These are phyloP conservation scores for Mycena indigotica DNA, from an alignment of 768 basidiomycete genomes.

Conservation along the genomic window DNA sequence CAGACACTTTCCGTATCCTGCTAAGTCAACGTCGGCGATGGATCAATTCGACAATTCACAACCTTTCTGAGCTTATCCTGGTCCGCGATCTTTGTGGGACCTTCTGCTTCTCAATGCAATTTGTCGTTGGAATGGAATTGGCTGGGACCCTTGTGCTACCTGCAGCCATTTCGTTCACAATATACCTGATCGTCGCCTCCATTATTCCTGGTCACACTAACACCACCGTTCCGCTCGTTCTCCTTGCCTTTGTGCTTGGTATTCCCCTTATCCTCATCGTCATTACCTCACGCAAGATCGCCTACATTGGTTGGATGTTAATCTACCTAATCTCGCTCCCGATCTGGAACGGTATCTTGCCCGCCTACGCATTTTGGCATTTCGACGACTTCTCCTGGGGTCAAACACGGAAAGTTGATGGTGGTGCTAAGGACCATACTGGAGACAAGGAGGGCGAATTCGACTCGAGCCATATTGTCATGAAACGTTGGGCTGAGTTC, in stretches of 20 bases:
- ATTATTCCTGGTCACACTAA: conserved; percentile 79
- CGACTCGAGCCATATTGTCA: conserved; percentile 93
- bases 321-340: conserved; percentile 91
- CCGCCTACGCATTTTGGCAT: conserved; percentile 98
- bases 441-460: conserved; percentile 98
- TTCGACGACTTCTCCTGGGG: conserved; percentile 99
- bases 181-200: conserved; percentile 88
- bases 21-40: conserved; percentile 96
- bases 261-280: conserved; percentile 95
- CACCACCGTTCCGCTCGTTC: conserved; percentile 87
- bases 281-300: conserved; percentile 91
- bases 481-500: conserved; percentile 99
- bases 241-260: conserved; percentile 93
- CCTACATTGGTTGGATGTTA: conserved; percentile 97
- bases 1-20: conserved; percentile 91
- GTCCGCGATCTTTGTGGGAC: conserved; percentile 99
- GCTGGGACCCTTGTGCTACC: conserved; percentile 95
- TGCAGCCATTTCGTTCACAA: conserved; percentile 95
- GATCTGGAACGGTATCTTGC: conserved; percentile 95
- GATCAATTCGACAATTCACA: conserved; percentile 99
- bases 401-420: conserved; percentile 82
- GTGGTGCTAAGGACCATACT: conserved; percentile 68
- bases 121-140: conserved; percentile 98
- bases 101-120: conserved; percentile 99
- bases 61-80: conserved; percentile 89